Base-by-base conservation (phyloP, 1,284 basidiomycete species). In the Cystobasidium pallidum region DNA sequence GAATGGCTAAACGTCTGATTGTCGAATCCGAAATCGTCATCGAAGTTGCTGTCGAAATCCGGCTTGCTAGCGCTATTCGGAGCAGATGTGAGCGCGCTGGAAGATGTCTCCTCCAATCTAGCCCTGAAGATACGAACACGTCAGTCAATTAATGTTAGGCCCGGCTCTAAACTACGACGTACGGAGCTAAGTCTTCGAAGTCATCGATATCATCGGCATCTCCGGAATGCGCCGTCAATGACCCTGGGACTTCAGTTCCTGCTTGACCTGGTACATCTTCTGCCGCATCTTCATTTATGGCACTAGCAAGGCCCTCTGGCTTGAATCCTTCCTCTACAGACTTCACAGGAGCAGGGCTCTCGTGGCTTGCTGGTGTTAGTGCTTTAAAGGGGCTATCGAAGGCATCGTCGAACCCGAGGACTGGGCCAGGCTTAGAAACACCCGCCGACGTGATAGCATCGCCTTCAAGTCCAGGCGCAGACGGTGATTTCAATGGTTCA, bases 151-250 rank as follows among this genome's bases (percentile, higher is more conserved):
- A 36, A 13, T 49, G n/a, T 24, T 1, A 30, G 32, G 13, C 13
- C 6, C 17, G 7, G 21, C n/a, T n/a, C n/a, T n/a, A n/a, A n/a
- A n/a, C n/a, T n/a, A n/a, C n/a, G n/a, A 43, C 57, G 26, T n/a
- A 64, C 66, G 72, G 55, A 26, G 67, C 34, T 3, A 64, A 15
- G 28, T 73, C 71, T 24, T 73, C 65, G 30, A 66, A 66, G 57
- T 73, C 71, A 47, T 73, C 71, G 45, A 73, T 59, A 2, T 61
- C 71, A 24, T 73, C 62, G 24, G 21, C 19, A 13, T 32, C 45
- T 26, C 41, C n/a, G 19, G 63, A 47, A 4, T 49, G 41, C 2
- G 55, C 55, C 13, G 55, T 32, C 11, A 45, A 28, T 1, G 59
- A 11, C 10, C 34, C 34, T 4, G 64, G 51, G 4, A 21, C 11